Base-by-base conservation (phyloP, 2,329 filamentous ascomycete species). In the Exophiala mesophila region DNA sequence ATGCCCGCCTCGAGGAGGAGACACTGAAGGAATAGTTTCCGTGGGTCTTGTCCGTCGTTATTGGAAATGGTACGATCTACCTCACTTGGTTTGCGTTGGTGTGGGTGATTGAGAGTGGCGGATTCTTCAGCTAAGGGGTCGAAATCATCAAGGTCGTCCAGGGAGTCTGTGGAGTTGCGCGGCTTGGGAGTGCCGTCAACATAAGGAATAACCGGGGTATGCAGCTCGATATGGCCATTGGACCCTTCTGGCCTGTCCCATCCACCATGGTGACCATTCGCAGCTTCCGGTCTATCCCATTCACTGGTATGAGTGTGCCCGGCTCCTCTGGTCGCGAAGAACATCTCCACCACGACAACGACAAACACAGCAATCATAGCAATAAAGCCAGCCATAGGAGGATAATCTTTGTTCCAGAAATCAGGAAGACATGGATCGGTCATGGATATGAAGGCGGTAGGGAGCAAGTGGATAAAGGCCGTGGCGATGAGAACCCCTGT, bases 401-500 rank as follows among this genome's bases (percentile, higher is more conserved):
- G 64, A 47, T 71, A 72, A 35, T 67, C 60, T 2, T 62, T 55
- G 20, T 63, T 70, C 66, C 69, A 70, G 52, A 71, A 70, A 17
- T 55, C 47, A 1, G 67, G 64, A 16, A 72, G 58, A 56, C 82
- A 85, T 31, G 81, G 81, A 49, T 84, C 77, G 52, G 75, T 82
- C 15, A 84, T 68, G 29, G 79, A 82, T 45, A 72, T 63, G 55
- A 85, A 85, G 1, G 82, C 81, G 18, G 77, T 85, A 40, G 78
- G 81, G 3, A 83, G 73, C 9, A 84, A 71, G 65, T 90, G 85
- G 18, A 90, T 85, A 57, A 92, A 92, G 41, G 86, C 85, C 1
- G 86, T 92, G 8, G 87, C 85, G 49, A 92, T 82, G n/a, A 92
- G 70, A 15, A 92, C 87, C 45, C 86, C 86, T 1, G 86, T 92